Evolutionary conservation across 1,284 basidiomycete species (phyloP).

Genomic region (Leucoagaricus sp.): DNA sequence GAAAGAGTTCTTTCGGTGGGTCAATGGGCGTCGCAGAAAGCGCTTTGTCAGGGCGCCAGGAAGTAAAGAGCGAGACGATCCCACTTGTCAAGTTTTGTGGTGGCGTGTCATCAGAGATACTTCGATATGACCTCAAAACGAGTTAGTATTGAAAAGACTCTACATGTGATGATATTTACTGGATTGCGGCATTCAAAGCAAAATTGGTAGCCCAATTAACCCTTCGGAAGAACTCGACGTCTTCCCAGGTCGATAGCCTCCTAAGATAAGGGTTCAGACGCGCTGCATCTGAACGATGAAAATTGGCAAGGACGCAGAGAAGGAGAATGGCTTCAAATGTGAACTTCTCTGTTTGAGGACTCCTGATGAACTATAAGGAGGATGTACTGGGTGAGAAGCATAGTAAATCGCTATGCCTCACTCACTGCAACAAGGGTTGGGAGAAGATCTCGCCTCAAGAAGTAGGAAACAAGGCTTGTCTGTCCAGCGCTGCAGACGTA

Average conservation of each 20-base stretch:
- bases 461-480: slow-evolving; percentile 68
- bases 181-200: slow-evolving; percentile 49
- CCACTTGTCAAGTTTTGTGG: slow-evolving; percentile 48
- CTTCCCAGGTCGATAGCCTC: slow-evolving; percentile 46
- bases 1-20: slow-evolving; percentile 54
- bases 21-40: slow-evolving; percentile 46
- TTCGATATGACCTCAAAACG: slow-evolving; percentile 51
- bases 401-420: slow-evolving; percentile 1
- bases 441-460: slow-evolving; percentile 60
- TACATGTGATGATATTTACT: slow-evolving; percentile 37
- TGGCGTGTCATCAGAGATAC: slow-evolving; percentile 50
- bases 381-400: background rate
- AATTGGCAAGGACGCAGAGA: slow-evolving; percentile 60
- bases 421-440: slow-evolving; percentile 51
- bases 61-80: slow-evolving; percentile 50
- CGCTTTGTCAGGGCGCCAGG: slow-evolving; percentile 43
- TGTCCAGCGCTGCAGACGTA: slow-evolving; percentile 60
- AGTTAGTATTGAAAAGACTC: background rate
- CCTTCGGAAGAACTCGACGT: slow-evolving; percentile 53
- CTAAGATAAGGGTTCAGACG: slow-evolving; percentile 65
- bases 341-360: slow-evolving; percentile 51
- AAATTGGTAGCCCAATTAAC: slow-evolving; percentile 58
- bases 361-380: slow-evolving; percentile 49
- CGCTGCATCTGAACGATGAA: slow-evolving; percentile 67
- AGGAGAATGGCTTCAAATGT: slow-evolving; percentile 61